phyloP scores from a whole-genome alignment of 106 monocot species.

The Xerophyta viscosa region DNA sequence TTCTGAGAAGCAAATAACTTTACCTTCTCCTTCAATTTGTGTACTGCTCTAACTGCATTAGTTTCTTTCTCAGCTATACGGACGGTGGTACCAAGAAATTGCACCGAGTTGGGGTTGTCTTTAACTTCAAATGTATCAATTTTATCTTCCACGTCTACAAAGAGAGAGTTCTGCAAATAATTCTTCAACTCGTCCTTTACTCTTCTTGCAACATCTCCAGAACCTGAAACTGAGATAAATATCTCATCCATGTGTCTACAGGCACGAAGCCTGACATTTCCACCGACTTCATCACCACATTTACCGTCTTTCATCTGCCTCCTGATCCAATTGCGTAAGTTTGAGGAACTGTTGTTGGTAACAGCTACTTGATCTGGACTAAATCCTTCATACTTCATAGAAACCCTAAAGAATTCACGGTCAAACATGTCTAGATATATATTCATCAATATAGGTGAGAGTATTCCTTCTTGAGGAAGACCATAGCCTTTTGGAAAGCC shows the following conservation, averaged over 20 bases:
- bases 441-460: conserved; percentile 90
- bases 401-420: conserved; percentile 53
- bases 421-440: conserved; percentile 81
- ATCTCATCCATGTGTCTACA: conserved; percentile 97
- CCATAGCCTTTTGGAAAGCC: conserved; percentile 86
- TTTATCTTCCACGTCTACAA: conserved; percentile 37
- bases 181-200: conserved; percentile 49
- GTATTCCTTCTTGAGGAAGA: conserved; percentile 88
- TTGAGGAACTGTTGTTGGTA: conserved; percentile 22
- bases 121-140: conserved; percentile 13
- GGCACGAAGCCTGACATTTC: conserved; percentile 40
- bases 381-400: conserved; percentile 76
- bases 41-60: conserved; percentile 52
- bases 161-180: conserved; percentile 47
- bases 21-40: conserved; percentile 86
- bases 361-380: conserved; percentile 1
- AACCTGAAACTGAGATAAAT: conserved; percentile 63
- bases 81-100: conserved; percentile 67
- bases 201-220: conserved; percentile 43
- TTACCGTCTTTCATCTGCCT: conserved; percentile 39
- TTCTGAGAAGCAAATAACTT: conserved; percentile 64
- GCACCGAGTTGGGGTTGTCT: conserved; percentile 21
- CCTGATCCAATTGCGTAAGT: conserved; percentile 64
- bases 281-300: conserved; percentile 6
- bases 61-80: conserved; percentile 25